Base-by-base conservation (phyloP, 352 stramenopile genomes). In the Phytophthora sp. region DNA sequence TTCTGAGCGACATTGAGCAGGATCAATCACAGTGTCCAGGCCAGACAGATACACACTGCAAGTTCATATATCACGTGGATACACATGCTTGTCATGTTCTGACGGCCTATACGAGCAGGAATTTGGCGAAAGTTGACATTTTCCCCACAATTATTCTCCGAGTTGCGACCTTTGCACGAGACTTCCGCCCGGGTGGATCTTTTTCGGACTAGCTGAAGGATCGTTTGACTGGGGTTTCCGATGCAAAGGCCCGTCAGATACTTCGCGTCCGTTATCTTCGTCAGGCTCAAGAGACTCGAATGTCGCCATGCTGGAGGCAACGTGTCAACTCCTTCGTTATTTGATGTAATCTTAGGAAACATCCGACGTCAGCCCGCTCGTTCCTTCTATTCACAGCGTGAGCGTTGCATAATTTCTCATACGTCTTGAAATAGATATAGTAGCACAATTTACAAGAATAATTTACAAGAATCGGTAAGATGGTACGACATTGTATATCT, bases 1-100 rank as follows among this genome's bases (percentile, higher is more conserved):
- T 71, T 74, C 0, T 67, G 72, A 1, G 35, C 54, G 15, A 74
- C 16, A 21, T 62, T 79, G 8, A 79, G 41, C 3, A 53, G 21
- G 3, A 73, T 45, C 1, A 76, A 30, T 50, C 60, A 66, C 2
- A 62, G 1, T 7, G 50, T 74, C 71, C 71, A 79, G 4, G 20
- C 16, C 23, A 79, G 47, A 30, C 55, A 73, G 4, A 38, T 21
- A 3, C 33, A 21, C 11, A 54, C 26, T n/a, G 13, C 39, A 8
- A 42, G 2, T 11, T 7, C 38, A 21, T 55, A 13, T 13, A 54
- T 13, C 4, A 12, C 1, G n/a, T 23, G 36, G 16, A 44, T 23
- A 15, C 11, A 1, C 1, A 44, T 23, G n/a, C 9, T 23, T 23
- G 9, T 44, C 36, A 23, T 44, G 20, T 6, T 6, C 16, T 12